Base-by-base conservation (phyloP, 345 rosid species). In the Punica granatum region DNA sequence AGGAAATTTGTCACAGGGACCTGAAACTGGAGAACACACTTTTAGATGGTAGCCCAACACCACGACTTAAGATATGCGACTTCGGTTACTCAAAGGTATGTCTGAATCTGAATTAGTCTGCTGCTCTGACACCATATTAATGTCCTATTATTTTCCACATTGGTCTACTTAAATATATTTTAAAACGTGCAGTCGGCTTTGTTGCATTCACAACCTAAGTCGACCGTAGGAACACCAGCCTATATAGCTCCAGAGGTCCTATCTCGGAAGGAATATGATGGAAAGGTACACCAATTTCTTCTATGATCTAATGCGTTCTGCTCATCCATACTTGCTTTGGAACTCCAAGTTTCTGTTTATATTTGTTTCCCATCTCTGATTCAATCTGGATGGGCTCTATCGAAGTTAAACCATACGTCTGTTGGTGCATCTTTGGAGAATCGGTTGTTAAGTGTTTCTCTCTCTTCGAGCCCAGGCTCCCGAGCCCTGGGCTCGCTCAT, bases 171-270 rank as follows among this genome's bases (percentile, higher is more conserved):
- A 32, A 36, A 61, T n/a, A n/a, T n/a, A 34, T 62, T 35, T 35
- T 6, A 25, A n/a, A 63, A 18, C n/a, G 15, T 58, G 44, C 85
- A 88, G 93, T 88, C 93, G 31, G 86, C 77, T 34, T 46, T 88
- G 64, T 63, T 88, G 78, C 93, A 88, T 67, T 85, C 93, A 2
- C 83, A 79, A 72, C 90, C 88, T 16, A 88, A 86, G 74, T 88
- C 94, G 44, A 82, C 90, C 9, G 94, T 88, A 21, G 94, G 90
- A 60, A 88, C 94, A 19, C 94, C 90, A 0, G 90, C 94, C 2
- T 86, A 88, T 43, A 88, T 88, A 60, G 94, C 89, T 41, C 94
- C 94, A 3, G 90, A 88, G 75, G 88, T 86, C 72, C 73, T 88
- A 60, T 75, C 87, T 13, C 74, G 84, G 59, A 86, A 84, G 73